Conservation (phyloP, 768 basidiomycete genomes). For the Mycena olivaceomarginata region DNA sequence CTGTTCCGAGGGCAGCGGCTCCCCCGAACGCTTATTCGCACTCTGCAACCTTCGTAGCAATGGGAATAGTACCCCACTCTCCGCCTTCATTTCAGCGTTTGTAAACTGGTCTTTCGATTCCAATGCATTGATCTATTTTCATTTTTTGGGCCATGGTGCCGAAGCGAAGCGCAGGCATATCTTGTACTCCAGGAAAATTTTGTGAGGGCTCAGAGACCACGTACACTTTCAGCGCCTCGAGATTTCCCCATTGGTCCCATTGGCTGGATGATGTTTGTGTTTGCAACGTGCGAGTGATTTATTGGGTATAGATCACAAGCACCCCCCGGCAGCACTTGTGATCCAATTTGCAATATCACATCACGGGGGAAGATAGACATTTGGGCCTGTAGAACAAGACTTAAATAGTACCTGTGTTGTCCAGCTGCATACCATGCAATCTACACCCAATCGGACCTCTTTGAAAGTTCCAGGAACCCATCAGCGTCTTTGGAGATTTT, state of each 20-base stretch:
- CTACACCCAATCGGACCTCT: constrained; percentile 7
- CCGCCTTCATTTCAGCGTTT: not conserved
- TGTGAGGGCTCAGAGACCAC: too few relatives aligned
- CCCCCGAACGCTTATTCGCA: not conserved
- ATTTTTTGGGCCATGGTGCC: not conserved
- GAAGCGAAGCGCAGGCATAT: not conserved
- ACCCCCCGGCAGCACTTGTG: constrained; percentile 1
- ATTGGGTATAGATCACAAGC: constrained; percentile 7
- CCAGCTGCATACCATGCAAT: not conserved
- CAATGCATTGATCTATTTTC: constrained; percentile 9
- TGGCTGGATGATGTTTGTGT: constrained; percentile 10
- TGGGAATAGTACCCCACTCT: not conserved
- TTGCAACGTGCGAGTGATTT: constrained; percentile 7
- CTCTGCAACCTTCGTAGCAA: not conserved
- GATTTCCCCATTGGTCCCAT: too few relatives aligned
- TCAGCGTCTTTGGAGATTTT: not conserved
- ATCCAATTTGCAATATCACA: constrained; percentile 9
- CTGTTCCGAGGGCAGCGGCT: not conserved
- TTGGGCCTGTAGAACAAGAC: constrained; percentile 15
- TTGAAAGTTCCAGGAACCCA: constrained; percentile 7
- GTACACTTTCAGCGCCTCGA: too few relatives aligned
- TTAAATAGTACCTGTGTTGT: constrained; percentile 7
- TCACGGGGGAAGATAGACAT: constrained; percentile 9
- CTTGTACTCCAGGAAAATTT: too few relatives aligned
- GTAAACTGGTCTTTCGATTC: constrained; percentile 4